Percentiles rank a stretch among this genome's conserved stretches.
Conservation (phyloP, 495 filamentous ascomycete species). For the Xylaria intraflava region DNA sequence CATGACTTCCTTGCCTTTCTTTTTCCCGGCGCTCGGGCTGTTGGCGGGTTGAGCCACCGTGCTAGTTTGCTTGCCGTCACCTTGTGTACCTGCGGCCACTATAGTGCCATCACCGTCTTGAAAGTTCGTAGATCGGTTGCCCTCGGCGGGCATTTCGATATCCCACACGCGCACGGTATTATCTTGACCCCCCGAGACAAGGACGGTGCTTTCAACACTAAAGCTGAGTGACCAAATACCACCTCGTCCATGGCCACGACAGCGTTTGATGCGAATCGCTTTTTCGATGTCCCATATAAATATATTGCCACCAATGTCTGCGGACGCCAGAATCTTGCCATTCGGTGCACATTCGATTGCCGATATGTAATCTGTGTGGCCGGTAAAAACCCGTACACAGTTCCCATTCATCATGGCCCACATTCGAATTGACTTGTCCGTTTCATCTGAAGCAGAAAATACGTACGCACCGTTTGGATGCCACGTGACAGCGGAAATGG, state of each 20-base stretch:
- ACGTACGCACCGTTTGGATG: constrained; percentile 90
- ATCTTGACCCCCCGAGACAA: constrained; percentile 87
- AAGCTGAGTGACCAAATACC: constrained; percentile 90
- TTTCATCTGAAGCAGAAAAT: constrained; percentile 73
- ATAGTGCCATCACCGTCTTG: constrained; percentile 34
- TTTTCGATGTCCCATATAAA: constrained; percentile 86
- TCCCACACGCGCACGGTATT: constrained; percentile 93
- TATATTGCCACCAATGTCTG: constrained; percentile 77
- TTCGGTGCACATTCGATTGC: constrained; percentile 76
- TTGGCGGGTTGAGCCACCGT: constrained; percentile 29
- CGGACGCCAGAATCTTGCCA: constrained; percentile 81
- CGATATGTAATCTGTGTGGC: constrained; percentile 78
- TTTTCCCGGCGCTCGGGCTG: constrained; percentile 55
- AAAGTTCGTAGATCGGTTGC: constrained; percentile 20
- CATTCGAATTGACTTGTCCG: constrained; percentile 90
- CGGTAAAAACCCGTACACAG: constrained; percentile 84
- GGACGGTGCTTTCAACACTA: constrained; percentile 79
- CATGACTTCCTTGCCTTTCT: constrained; percentile 82
- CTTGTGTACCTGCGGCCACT: constrained; percentile 46
- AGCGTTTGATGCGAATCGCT: constrained; percentile 77
- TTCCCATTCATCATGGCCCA: constrained; percentile 85
- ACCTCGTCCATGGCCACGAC: constrained; percentile 88
- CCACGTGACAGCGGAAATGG: constrained; percentile 78
- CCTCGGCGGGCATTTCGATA: constrained; percentile 56
- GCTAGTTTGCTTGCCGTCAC: constrained; percentile 40